Conservation (phyloP, 768 basidiomycete genomes). For the Xerocomus potaroensis region DNA sequence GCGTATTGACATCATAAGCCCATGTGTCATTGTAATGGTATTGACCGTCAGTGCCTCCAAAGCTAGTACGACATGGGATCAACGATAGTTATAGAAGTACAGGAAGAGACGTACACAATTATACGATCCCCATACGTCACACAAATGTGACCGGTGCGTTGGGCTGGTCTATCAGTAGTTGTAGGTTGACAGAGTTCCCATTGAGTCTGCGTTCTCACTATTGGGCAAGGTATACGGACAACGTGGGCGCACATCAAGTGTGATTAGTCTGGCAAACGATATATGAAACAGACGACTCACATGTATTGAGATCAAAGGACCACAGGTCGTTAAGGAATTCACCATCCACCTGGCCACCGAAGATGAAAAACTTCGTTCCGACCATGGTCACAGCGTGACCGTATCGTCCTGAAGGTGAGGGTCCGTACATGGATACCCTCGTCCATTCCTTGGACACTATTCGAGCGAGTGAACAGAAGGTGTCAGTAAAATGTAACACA, state of each 20-base stretch:
- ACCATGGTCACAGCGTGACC: slow-evolving; percentile 95
- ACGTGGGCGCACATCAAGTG: neutral
- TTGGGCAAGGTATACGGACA: slow-evolving; percentile 8
- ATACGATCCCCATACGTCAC: slow-evolving; percentile 80
- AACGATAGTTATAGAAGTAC: slow-evolving; percentile 15
- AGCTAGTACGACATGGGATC: slow-evolving; percentile 45
- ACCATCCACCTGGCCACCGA: slow-evolving; percentile 95
- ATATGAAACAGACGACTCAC: slow-evolving; percentile 51
- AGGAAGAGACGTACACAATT: slow-evolving; percentile 58
- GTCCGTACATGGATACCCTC: slow-evolving; percentile 69
- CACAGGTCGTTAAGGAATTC: slow-evolving; percentile 93
- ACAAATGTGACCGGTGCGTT: slow-evolving; percentile 89
- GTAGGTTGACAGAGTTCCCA: slow-evolving; percentile 79
- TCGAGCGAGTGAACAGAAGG: neutral
- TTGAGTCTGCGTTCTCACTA: slow-evolving; percentile 75
- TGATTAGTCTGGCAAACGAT: too few species aligned
- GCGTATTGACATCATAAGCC: slow-evolving; percentile 80
- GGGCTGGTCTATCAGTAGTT: slow-evolving; percentile 62
- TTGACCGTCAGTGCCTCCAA: slow-evolving; percentile 97
- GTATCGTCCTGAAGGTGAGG: slow-evolving; percentile 84
- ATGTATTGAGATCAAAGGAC: slow-evolving; percentile 91
- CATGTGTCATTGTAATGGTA: slow-evolving; percentile 99
- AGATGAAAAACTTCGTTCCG: slow-evolving; percentile 88
- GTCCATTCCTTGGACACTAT: slow-evolving; percentile 95
- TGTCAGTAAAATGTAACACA: slow-evolving; percentile 3